These are phyloP conservation scores for Brassica rapa DNA, from an alignment of 345 rosid species.

Conservation along the genomic window DNA sequence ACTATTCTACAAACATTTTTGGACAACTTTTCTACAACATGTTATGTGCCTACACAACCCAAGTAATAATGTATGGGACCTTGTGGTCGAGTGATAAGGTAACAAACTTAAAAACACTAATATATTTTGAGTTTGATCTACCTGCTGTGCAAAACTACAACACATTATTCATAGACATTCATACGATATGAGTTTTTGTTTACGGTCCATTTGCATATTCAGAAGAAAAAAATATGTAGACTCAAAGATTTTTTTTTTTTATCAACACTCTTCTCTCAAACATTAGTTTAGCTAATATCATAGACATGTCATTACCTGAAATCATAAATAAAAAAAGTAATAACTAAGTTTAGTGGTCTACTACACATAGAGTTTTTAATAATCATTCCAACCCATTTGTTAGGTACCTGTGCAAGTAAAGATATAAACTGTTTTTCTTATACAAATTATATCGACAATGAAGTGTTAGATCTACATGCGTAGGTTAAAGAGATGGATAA, in stretches of 20 bases:
- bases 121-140: neutral
- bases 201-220: neutral
- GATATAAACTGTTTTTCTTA: neutral
- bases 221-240: neutral
- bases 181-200: too few relatives aligned
- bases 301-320: neutral
- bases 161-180: neutral
- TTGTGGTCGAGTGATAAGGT: too few relatives aligned
- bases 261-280: too few relatives aligned
- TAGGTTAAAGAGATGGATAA: slow-evolving; percentile 20
- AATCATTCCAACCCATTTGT: neutral
- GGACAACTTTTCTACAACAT: neutral
- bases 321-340: neutral
- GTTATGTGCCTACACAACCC: neutral
- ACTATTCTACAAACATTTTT: neutral
- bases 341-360: neutral
- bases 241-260: too few relatives aligned
- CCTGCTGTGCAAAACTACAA: neutral
- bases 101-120: too few relatives aligned
- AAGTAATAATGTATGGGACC: too few relatives aligned
- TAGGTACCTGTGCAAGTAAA: neutral
- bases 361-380: neutral
- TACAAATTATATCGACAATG: neutral
- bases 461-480: slow-evolving; percentile 19
- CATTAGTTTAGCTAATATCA: too few relatives aligned